Evolutionary conservation across 2,329 filamentous ascomycete genomes (phyloP), one percentile per base, ranked within the genome.

Genomic region (Fusarium sp.): DNA sequence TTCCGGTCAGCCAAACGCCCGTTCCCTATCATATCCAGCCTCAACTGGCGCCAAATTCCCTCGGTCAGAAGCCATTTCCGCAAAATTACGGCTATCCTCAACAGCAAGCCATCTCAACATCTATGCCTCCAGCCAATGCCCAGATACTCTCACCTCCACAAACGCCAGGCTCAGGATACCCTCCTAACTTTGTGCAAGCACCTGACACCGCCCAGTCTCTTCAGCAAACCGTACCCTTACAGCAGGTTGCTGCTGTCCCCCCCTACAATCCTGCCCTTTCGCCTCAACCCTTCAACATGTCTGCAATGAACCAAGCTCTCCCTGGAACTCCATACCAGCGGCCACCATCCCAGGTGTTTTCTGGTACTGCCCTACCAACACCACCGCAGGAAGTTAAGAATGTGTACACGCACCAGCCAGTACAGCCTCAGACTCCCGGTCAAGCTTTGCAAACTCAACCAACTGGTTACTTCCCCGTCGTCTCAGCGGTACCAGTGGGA

Each of bases 201-300:
- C 24, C 13, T 0, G n/a, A 39, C 10, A 15, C 5, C 8, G 22
- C 29, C 3, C 54, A 63, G 4, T 29, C 46, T 1, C 7, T 15
- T 0, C 46, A 44, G 11, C 32, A 47, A 5, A 36, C 39, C 7
- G 12, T n/a, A 0, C 7, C 19, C 6, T 53, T 44, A 1, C 29
- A 29, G 0, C 53, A 58, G 0, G 29, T 44, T 4, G 3, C 47
- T 4, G 10, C 7, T 12, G 11, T 10, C 0, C 34, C 40, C 3
- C 7, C 13, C 2, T 58, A 48, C n/a, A 61, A 36, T 0, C n/a
- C 42, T 4, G 2, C 15, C 1, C 4, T 22, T 6, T 22, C 53
- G 10, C 10, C 55, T 5, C 54, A 57, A 2, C 6, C 52, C 1
- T 70, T 55, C 6, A 35, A 62, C 29, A 61, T 69, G 67, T 8